phyloP scores from a whole-genome alignment of 345 rosid genomes.

The Ricinus communis region DNA sequence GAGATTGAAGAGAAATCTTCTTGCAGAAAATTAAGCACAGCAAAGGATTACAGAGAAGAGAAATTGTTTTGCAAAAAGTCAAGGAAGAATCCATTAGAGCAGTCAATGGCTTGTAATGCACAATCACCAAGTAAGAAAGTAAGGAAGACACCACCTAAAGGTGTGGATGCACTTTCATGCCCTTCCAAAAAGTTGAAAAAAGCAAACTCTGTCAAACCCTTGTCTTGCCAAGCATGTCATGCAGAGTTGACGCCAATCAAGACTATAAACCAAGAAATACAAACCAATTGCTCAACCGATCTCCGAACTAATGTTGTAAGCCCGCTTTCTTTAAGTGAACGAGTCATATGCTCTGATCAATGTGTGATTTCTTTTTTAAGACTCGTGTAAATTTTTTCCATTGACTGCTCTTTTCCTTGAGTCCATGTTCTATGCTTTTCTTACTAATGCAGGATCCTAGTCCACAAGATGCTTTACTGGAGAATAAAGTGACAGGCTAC shows the following conservation, averaged over 20 bases:
- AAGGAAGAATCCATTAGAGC: background rate
- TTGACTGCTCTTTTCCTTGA: background rate
- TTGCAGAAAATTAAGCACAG: no score
- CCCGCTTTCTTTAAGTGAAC: background rate
- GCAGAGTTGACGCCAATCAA: background rate
- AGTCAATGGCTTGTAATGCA: background rate
- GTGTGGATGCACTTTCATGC: background rate
- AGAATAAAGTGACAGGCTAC: background rate
- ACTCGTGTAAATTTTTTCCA: background rate
- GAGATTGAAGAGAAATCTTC: background rate
- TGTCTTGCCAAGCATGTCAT: background rate
- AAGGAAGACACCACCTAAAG: background rate
- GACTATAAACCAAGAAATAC: background rate
- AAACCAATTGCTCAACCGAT: background rate
- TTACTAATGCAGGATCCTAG: background rate
- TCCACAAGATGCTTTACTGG: background rate
- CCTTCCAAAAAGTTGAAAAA: constrained; percentile 1
- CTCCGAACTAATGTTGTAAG: background rate
- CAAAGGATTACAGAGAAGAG: background rate
- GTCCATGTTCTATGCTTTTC: background rate
- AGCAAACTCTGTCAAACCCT: background rate
- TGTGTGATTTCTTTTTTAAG: background rate
- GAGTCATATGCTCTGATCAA: background rate
- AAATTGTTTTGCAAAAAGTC: background rate
- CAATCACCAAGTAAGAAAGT: background rate